A percentile compares a stretch with the other conserved stretches of the same genome.
phyloP scores from a whole-genome alignment of 768 basidiomycete genomes.

The Dioszegia hungarica region DNA sequence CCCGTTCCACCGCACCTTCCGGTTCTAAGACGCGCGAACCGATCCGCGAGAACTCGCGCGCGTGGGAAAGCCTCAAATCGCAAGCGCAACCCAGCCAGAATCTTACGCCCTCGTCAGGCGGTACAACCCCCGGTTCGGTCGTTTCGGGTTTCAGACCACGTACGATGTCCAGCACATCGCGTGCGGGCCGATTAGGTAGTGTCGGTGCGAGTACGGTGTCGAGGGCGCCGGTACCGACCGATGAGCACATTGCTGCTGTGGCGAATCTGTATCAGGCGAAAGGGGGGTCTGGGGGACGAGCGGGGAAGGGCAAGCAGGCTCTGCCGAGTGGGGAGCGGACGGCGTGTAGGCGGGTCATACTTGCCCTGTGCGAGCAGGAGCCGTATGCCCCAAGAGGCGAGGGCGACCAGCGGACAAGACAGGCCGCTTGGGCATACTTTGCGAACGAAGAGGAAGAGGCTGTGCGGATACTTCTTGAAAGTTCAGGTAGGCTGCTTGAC shows the following conservation, averaged over 20 bases:
- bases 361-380: slow-evolving; percentile 35
- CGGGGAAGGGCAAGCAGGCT: slow-evolving; percentile 2
- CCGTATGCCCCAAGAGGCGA: background rate
- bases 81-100: background rate
- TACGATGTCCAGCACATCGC: background rate
- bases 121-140: background rate
- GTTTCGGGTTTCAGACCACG: background rate
- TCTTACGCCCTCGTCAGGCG: background rate
- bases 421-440: slow-evolving; percentile 45
- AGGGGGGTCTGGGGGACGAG: background rate
- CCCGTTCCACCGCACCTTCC: background rate
- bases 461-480: slow-evolving; percentile 36
- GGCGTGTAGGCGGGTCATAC: slow-evolving; percentile 36
- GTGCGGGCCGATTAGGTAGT: background rate
- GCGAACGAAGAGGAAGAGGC: slow-evolving; percentile 38
- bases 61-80: slow-evolving; percentile 21
- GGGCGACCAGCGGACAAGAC: slow-evolving; percentile 33
- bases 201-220: background rate
- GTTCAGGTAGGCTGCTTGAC: slow-evolving; percentile 31
- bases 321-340: slow-evolving; percentile 20
- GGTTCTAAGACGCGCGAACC: slow-evolving; percentile 17
- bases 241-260: slow-evolving; percentile 1
- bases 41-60: slow-evolving; percentile 15
- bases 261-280: slow-evolving; percentile 1
- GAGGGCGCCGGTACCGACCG: background rate